A percentile compares a stretch with the other conserved stretches of the same genome.
Evolutionary conservation across 2,329 filamentous ascomycete species (phyloP).

Genomic region (Dryadomyces quercus-mongolicae): DNA sequence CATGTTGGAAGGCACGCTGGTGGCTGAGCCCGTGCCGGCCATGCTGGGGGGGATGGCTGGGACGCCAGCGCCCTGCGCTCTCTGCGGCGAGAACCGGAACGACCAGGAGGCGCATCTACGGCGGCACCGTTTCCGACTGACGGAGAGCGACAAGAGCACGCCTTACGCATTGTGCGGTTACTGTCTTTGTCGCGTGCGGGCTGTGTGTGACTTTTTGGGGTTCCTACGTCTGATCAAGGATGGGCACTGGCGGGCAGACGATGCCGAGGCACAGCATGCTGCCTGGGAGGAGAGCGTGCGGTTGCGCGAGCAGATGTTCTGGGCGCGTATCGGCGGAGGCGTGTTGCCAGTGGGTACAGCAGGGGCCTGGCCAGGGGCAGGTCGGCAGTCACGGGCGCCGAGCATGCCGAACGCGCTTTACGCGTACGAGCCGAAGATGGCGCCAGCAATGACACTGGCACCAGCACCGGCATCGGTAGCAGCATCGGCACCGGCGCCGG

Average conservation of each 20-base stretch:
- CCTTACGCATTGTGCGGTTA: conserved; percentile 84
- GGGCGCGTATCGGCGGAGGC: conserved; percentile 83
- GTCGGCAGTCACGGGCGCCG: neutral
- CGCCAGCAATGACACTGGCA: no score
- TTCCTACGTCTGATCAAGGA: conserved; percentile 88
- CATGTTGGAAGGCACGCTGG: conserved; percentile 72
- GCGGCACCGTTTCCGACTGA: conserved; percentile 79
- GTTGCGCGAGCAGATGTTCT: conserved; percentile 91
- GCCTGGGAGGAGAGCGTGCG: conserved; percentile 94
- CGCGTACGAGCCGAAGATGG: neutral
- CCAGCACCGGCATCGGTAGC: no score
- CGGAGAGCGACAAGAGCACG: conserved; percentile 75
- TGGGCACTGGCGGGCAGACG: conserved; percentile 78
- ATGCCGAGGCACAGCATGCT: conserved; percentile 69
- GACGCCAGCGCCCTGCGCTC: conserved; percentile 42
- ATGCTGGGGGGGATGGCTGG: neutral
- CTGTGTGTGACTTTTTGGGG: conserved; percentile 84
- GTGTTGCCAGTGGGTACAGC: conserved; percentile 52
- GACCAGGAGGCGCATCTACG: conserved; percentile 55
- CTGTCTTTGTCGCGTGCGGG: conserved; percentile 71
- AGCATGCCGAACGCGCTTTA: neutral
- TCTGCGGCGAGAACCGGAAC: conserved; percentile 76
- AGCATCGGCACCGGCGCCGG: no score
- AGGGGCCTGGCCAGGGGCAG: neutral
- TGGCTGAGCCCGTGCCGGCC: conserved; percentile 69